Base-by-base conservation (phyloP, 768 basidiomycete genomes). In the Kwoniella dendrophila region DNA sequence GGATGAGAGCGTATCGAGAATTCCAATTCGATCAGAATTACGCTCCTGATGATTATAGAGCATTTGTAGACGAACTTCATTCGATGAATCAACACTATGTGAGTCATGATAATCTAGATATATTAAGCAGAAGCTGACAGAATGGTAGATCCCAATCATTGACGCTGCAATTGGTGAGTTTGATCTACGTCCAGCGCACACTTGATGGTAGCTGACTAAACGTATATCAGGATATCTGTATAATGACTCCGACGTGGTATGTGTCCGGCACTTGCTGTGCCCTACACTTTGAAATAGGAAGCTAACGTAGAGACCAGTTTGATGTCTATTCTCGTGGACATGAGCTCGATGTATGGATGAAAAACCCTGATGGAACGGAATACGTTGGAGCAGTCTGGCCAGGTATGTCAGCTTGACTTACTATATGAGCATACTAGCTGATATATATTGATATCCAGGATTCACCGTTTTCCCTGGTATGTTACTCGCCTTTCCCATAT, bases 301-400 rank as follows among this genome's bases (percentile, higher is more conserved):
- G 34, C 30, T 58, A 20, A 47, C n/a, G 11, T 6, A 4, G 24
- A 10, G 20, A 11, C 12, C 44, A 56, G 54, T 75, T 89, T 72
- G 80, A 85, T 67, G 85, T 87, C 7, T 90, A 87, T 74, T 83
- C 83, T 5, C 78, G 82, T 34, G 90, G 90, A 45, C 77, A 80
- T 20, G 85, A 86, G 64, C 55, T 67, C n/a, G 83, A 85, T 49
- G 83, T 86, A 0, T 90, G 86, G 76, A 84, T 91, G 52, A 89
- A 85, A 68, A 90, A 90, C 73, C 86, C 86, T 0, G 86, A 90
- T 69, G 86, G 86, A 0, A 83, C 86, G 36, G 83, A 86, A 68
- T 90, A 88, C 74, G 72, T 89, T 1, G 90, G 90, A 11, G 83
- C 86, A 71, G 88, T 77, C 2, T 76, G 75, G 75, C 73, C 75